Conservation (phyloP, 768 basidiomycete genomes). For the Pisolithus marmoratus region DNA sequence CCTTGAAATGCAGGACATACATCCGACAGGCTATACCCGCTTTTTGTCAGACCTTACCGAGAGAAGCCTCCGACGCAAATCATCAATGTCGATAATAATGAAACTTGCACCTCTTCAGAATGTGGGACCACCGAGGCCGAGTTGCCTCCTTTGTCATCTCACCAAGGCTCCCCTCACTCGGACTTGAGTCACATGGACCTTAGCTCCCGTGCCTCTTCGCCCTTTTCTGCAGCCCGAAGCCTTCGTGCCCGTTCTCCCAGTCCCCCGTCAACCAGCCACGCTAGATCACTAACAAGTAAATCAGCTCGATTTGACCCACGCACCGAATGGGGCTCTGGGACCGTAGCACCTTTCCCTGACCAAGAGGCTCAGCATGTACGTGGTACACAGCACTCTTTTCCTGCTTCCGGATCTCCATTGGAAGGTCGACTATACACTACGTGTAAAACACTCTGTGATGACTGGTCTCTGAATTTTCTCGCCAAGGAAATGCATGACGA, state of each 20-base stretch:
- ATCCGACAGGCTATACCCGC: conserved; percentile 16
- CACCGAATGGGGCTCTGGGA: conserved; percentile 1
- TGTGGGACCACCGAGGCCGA: conserved; percentile 13
- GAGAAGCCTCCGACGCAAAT: conserved; percentile 2
- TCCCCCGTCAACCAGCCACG: conserved; percentile 5
- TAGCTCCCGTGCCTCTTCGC: conserved; percentile 4
- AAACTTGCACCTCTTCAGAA: conserved; percentile 12
- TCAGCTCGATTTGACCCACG: conserved; percentile 1
- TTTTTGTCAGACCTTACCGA: conserved; percentile 15
- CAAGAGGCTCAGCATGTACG: conserved; percentile 53
- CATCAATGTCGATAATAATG: conserved; percentile 11
- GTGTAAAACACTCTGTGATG: background rate
- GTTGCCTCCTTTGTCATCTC: conserved; percentile 2
- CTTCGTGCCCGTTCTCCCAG: background rate
- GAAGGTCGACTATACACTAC: conserved; percentile 5
- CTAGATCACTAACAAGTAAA: conserved; percentile 1
- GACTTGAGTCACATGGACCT: conserved; percentile 5
- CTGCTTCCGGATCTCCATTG: conserved; percentile 6
- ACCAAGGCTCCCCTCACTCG: conserved; percentile 6
- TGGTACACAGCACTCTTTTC: conserved; percentile 45
- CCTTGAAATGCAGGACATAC: conserved; percentile 11
- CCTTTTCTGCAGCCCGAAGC: background rate
- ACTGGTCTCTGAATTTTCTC: conserved; percentile 16
- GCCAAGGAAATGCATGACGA: conserved; percentile 1
- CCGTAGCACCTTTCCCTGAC: conserved; percentile 43